phyloP scores from a whole-genome alignment of 163 green algal species.

The Chloromonas sp. region DNA sequence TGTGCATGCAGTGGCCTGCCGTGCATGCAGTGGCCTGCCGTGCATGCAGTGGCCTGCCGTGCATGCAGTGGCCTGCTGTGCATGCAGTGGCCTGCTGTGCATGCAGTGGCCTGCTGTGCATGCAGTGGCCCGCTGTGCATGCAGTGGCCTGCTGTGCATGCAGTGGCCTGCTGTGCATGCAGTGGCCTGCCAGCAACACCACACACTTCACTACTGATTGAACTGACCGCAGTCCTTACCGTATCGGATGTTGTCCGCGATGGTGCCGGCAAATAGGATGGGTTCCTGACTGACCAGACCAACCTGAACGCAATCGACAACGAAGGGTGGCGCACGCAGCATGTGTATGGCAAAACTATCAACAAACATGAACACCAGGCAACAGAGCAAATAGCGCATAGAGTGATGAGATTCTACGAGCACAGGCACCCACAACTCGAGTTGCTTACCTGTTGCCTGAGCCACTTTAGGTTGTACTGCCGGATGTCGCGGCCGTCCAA shows the following conservation, averaged over 20 bases:
- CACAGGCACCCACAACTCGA: neutral
- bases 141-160: neutral
- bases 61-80: neutral
- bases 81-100: neutral
- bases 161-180: too few relatives aligned
- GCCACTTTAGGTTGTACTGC: slow-evolving; percentile 53
- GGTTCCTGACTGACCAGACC: slow-evolving; percentile 70
- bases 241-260: slow-evolving; percentile 85
- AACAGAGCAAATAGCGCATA: neutral
- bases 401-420: neutral
- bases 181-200: too few relatives aligned
- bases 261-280: slow-evolving; percentile 84
- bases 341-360: too few relatives aligned
- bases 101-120: neutral
- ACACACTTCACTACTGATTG: too few relatives aligned
- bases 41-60: neutral
- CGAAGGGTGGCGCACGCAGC: too few relatives aligned
- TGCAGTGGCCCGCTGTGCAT: neutral
- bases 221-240: slow-evolving; percentile 8
- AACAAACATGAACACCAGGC: too few relatives aligned
- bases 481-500: slow-evolving; percentile 77
- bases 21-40: too few relatives aligned
- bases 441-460: slow-evolving; percentile 27
- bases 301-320: neutral
- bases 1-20: neutral